Conservation (phyloP, 805 yeast species). For the Sungouiozyma intestinalis region DNA sequence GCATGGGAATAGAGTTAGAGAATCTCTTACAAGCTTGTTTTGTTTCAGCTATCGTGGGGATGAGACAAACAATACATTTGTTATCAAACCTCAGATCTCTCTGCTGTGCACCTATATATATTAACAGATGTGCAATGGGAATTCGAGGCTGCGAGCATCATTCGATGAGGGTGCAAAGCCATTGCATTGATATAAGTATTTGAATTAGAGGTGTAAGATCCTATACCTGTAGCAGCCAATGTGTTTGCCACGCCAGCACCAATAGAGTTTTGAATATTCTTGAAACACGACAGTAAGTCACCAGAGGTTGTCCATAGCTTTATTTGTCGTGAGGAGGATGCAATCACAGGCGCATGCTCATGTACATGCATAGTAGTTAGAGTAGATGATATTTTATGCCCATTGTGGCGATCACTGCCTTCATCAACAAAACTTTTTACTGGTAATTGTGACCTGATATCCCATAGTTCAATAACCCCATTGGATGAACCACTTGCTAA, state of each 20-base stretch:
- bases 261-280: constrained; percentile 29
- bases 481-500: constrained; percentile 73
- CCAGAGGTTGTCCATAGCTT: constrained; percentile 85
- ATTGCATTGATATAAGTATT: constrained; percentile 49
- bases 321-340: constrained; percentile 73
- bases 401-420: constrained; percentile 23
- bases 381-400: constrained; percentile 16
- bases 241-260: constrained; percentile 25
- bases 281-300: constrained; percentile 52
- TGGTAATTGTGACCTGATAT: constrained; percentile 65
- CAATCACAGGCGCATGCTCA: constrained; percentile 93
- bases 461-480: constrained; percentile 85
- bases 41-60: neutral
- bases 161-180: constrained; percentile 84
- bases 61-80: neutral
- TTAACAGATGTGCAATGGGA: constrained; percentile 65
- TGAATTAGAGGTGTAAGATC: constrained; percentile 17
- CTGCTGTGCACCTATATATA: constrained; percentile 39
- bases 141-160: constrained; percentile 83
- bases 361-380: constrained; percentile 71
- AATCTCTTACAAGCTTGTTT: too few species aligned
- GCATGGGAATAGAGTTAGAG: too few species aligned
- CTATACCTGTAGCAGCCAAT: constrained; percentile 25
- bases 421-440: constrained; percentile 55
- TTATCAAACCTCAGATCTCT: neutral